Evolutionary conservation across 2,329 filamentous ascomycete species (phyloP), one percentile per base, ranked within the genome.

Genomic region (Verticillium tricorpus): DNA sequence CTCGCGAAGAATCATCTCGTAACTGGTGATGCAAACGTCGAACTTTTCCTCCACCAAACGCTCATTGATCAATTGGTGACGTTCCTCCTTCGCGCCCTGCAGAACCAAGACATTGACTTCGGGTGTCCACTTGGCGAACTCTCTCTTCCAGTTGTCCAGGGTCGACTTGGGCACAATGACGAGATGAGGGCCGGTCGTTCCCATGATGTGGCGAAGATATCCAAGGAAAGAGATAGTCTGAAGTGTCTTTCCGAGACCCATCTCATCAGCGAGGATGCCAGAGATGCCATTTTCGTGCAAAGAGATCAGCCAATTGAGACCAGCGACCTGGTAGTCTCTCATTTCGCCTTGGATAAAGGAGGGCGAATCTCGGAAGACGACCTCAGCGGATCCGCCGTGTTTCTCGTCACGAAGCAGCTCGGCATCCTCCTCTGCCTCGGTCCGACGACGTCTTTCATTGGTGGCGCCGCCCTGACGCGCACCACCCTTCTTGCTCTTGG

Each of bases 201-300:
- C 92, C 76, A 92, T 89, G 64, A 97, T 87, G 76, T 96, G 95
- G 70, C 95, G 89, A 54, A 99, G 82, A 72, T 99, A 99, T 3
- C 95, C 95, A 37, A 99, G 79, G 77, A 99, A 99, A 1, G 95
- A 90, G 63, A 99, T 99, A 0, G 95, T 99, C 77, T 99, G 95
- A 32, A 99, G 78, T 0, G 95, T 99, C 82, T 99, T 99, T 70
- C 95, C 95, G 22, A 99, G 83, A 76, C 95, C 95, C 95, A 99
- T 99, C 78, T 99, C 95, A 72, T 99, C 95, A 64, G 95, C 95
- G 58, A 99, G 81, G 66, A 99, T 99, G 68, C 95, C 95, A 22
- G 94, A 98, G 67, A 99, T 99, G 80, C 95, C 95, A 71, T 99
- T 99, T 76, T 99, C 95, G 71, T 99, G 95, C 6, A 99, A 84